Conservation (phyloP, 2,329 filamentous ascomycete genomes). For the Sarocladium strictum region DNA sequence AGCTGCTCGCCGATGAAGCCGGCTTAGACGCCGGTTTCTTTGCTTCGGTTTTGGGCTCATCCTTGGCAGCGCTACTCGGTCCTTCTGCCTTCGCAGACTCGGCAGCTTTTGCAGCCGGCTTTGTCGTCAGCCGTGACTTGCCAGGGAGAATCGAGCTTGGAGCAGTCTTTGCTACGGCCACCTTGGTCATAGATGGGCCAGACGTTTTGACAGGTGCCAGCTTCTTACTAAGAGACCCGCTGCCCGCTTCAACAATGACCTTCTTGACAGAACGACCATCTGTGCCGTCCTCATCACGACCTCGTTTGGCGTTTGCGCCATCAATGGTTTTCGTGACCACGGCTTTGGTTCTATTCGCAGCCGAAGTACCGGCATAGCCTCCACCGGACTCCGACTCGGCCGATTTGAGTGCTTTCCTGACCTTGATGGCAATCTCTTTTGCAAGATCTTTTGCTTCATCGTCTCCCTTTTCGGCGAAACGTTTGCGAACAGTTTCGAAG, state of each 20-base stretch:
- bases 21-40: slow-evolving; percentile 24
- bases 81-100: neutral
- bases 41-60: slow-evolving; percentile 20
- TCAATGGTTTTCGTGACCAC: slow-evolving; percentile 22
- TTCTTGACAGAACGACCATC: slow-evolving; percentile 36
- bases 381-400: slow-evolving; percentile 28
- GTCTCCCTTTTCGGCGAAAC: slow-evolving; percentile 60
- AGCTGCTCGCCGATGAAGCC: slow-evolving; percentile 24
- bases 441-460: slow-evolving; percentile 57
- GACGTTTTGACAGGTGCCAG: slow-evolving; percentile 20
- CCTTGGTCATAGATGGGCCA: slow-evolving; percentile 19
- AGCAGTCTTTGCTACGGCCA: slow-evolving; percentile 23
- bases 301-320: slow-evolving; percentile 28
- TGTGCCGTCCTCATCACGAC: slow-evolving; percentile 30
- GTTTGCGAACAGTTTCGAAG: slow-evolving; percentile 57
- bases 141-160: slow-evolving; percentile 38
- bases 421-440: slow-evolving; percentile 46
- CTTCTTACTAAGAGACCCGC: slow-evolving; percentile 33
- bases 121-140: slow-evolving; percentile 39
- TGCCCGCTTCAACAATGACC: slow-evolving; percentile 33
- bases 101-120: slow-evolving; percentile 32
- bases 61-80: neutral
- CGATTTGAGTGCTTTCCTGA: slow-evolving; percentile 33
- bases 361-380: slow-evolving; percentile 34
- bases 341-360: slow-evolving; percentile 30